Conservation (phyloP, 2,329 filamentous ascomycete species). For the Nemania bipapillata region DNA sequence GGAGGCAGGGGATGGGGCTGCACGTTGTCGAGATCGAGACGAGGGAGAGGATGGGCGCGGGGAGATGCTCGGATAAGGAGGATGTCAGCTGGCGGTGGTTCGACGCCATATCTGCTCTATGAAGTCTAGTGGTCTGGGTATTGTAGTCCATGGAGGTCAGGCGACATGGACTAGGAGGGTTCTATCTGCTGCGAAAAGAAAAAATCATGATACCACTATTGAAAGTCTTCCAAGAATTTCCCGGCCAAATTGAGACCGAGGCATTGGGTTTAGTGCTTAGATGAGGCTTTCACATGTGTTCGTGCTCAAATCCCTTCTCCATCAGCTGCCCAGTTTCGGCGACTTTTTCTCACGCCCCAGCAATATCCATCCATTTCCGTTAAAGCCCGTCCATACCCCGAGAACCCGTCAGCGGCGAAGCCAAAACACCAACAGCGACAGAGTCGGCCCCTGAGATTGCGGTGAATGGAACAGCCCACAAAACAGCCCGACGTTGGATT, state of each 20-base stretch:
- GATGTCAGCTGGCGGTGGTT: constrained; percentile 15
- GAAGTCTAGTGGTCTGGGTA: neutral
- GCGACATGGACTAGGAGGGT: no score
- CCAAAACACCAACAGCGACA: neutral
- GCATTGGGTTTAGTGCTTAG: no score
- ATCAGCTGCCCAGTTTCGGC: neutral
- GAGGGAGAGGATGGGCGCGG: neutral
- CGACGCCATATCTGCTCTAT: constrained; percentile 1
- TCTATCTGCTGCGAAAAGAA: no score
- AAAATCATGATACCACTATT: no score
- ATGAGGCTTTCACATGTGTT: neutral
- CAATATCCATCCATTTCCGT: neutral
- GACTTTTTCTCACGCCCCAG: no score
- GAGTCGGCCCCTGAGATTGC: neutral
- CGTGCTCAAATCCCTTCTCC: neutral
- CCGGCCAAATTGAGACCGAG: no score
- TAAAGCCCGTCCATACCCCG: neutral
- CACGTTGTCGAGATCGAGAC: constrained; percentile 10
- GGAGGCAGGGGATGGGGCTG: constrained; percentile 9
- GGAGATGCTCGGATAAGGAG: neutral
- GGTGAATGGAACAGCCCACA: neutral
- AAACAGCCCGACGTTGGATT: neutral
- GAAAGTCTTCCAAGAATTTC: no score
- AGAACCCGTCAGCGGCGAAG: neutral
- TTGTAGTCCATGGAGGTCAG: neutral